Evolutionary conservation across 1,284 basidiomycete genomes (phyloP).

Genomic region (Cystobasidium pallidum): DNA sequence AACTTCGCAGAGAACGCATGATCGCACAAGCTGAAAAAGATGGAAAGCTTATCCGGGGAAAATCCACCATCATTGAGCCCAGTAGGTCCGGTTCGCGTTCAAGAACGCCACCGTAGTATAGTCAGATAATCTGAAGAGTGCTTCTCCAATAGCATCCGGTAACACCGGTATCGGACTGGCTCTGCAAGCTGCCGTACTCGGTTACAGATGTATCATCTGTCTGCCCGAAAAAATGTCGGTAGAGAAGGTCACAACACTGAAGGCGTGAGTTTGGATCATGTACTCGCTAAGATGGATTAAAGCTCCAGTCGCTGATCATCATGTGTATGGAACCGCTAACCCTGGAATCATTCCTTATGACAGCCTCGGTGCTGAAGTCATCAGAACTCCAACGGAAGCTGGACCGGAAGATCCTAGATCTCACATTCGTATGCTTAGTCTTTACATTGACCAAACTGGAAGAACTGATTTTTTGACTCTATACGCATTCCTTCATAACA

Average conservation of each 20-base stretch:
- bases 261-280: slow-evolving; percentile 63
- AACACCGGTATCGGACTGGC: slow-evolving; percentile 82
- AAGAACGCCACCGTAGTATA: neutral
- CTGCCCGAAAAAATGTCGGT: slow-evolving; percentile 91
- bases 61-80: slow-evolving; percentile 91
- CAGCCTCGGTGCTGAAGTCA: slow-evolving; percentile 78
- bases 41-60: slow-evolving; percentile 80
- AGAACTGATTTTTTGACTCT: slow-evolving; percentile 55
- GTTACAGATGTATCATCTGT: slow-evolving; percentile 79
- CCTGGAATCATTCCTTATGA: no score
- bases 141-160: slow-evolving; percentile 45
- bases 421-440: slow-evolving; percentile 68
- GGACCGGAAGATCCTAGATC: slow-evolving; percentile 82
- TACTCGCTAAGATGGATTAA: no score
- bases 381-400: slow-evolving; percentile 90
- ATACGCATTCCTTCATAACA: slow-evolving; percentile 66
- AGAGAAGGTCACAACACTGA: slow-evolving; percentile 91
- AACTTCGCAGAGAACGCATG: slow-evolving; percentile 72
- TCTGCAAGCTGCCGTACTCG: slow-evolving; percentile 88
- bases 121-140: neutral
- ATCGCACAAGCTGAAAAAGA: slow-evolving; percentile 86
- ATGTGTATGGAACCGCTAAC: no score
- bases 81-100: slow-evolving; percentile 47
- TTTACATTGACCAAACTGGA: neutral
- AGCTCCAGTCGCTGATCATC: no score